Conservation (phyloP, 352 stramenopile genomes). For the Phytophthora pluvialis region DNA sequence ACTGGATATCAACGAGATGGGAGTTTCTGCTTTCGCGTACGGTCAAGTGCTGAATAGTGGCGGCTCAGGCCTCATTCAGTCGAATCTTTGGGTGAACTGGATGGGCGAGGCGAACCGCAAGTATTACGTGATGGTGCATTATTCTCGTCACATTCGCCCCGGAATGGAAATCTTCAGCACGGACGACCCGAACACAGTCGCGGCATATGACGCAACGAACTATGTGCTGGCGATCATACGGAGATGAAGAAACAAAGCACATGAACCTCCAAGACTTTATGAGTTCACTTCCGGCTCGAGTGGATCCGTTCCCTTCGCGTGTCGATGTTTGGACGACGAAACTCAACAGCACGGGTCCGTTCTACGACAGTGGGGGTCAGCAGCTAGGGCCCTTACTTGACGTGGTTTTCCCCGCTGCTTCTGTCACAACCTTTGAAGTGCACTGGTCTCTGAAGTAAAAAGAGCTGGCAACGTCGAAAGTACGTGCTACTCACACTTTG, state of each 20-base stretch:
- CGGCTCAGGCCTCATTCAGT: constrained; percentile 47
- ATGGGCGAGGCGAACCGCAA: constrained; percentile 47
- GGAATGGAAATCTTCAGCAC: background rate
- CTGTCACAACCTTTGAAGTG: too few species aligned
- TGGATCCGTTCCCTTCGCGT: too few species aligned
- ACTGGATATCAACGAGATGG: constrained; percentile 54
- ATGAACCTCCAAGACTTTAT: background rate
- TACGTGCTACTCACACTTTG: too few species aligned
- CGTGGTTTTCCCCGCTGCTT: too few species aligned
- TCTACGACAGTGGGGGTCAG: too few species aligned
- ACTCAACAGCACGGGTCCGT: too few species aligned
- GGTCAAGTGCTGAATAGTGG: constrained; percentile 48
- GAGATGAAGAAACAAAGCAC: background rate
- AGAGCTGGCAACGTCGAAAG: too few species aligned
- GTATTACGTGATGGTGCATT: constrained; percentile 54
- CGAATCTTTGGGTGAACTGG: constrained; percentile 39
- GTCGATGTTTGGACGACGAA: background rate
- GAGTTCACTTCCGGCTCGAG: background rate
- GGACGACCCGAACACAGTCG: background rate
- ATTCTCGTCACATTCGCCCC: constrained; percentile 50
- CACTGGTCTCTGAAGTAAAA: too few species aligned
- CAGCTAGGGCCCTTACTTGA: too few species aligned
- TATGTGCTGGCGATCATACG: background rate
- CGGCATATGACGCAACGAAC: background rate
- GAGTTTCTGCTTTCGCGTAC: constrained; percentile 54